Percentiles rank a stretch among this genome's conserved stretches.
Conservation (phyloP, 2,329 filamentous ascomycete genomes). For the Fusarium xylarioides region DNA sequence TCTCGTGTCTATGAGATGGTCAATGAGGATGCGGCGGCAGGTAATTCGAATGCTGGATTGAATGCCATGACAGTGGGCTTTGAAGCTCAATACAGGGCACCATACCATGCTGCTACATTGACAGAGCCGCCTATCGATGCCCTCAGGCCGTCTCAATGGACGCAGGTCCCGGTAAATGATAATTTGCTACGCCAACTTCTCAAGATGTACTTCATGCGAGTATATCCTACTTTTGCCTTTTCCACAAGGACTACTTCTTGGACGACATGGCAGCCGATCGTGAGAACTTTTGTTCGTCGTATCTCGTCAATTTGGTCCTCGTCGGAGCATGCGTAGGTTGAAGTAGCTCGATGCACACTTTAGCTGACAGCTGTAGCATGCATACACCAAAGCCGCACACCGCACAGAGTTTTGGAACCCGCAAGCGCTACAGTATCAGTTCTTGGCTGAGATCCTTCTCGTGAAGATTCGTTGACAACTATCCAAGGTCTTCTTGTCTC, state of each 20-base stretch:
- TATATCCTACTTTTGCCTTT: not conserved
- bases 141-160: not conserved
- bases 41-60: not conserved
- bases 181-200: not conserved
- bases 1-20: not conserved
- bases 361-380: not conserved
- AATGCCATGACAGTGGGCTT: not conserved
- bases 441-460: not conserved
- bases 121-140: not conserved
- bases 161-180: not conserved
- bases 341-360: not conserved
- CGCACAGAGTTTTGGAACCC: not conserved
- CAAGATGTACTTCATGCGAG: too few species aligned
- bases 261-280: not conserved
- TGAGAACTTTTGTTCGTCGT: not conserved
- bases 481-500: not conserved
- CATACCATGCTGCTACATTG: not conserved
- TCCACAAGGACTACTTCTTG: not conserved
- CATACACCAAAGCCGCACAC: not conserved
- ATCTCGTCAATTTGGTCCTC: not conserved
- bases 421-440: not conserved
- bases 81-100: not conserved
- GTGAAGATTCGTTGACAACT: not conserved
- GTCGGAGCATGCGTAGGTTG: not conserved
- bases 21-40: not conserved